Conservation (phyloP, 768 basidiomycete species). For the Leccinellum albellum region DNA sequence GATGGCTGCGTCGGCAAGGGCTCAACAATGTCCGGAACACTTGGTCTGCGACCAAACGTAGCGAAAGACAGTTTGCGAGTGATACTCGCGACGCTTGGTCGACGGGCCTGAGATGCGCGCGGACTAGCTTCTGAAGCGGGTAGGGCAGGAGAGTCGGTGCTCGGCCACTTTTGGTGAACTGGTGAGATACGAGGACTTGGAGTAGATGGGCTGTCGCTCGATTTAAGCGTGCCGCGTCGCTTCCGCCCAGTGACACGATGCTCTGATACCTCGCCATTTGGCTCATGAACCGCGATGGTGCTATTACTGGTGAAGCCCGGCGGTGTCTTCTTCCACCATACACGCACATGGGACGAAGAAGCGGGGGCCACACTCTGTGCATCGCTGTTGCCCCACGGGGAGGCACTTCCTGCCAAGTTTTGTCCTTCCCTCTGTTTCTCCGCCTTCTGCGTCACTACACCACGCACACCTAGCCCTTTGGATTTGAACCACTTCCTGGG, state of each 20-base stretch:
- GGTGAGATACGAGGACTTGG: constrained; percentile 21
- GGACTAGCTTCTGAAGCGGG: constrained; percentile 9
- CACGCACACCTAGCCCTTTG: constrained; percentile 26
- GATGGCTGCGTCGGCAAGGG: constrained; percentile 18
- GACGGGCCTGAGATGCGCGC: constrained; percentile 4
- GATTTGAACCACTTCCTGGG: constrained; percentile 30
- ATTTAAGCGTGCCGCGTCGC: constrained; percentile 2
- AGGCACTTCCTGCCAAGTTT: neutral
- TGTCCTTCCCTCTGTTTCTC: constrained; percentile 23
- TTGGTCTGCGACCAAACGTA: constrained; percentile 26
- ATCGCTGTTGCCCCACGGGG: constrained; percentile 2
- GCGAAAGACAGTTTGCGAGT: constrained; percentile 32
- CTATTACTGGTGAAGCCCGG: constrained; percentile 10
- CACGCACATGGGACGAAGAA: constrained; percentile 21
- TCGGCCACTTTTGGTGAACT: constrained; percentile 18
- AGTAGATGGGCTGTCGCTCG: constrained; percentile 13
- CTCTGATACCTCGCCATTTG: constrained; percentile 1
- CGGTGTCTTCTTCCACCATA: constrained; percentile 30
- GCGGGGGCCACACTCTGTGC: neutral
- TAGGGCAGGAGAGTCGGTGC: constrained; percentile 17
- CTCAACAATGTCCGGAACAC: constrained; percentile 19
- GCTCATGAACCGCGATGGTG: constrained; percentile 10
- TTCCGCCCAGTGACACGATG: constrained; percentile 3
- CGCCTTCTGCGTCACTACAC: constrained; percentile 18
- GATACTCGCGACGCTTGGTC: constrained; percentile 30